Conservation (phyloP, 129 eudicot genomes). For the Lonicera japonica region DNA sequence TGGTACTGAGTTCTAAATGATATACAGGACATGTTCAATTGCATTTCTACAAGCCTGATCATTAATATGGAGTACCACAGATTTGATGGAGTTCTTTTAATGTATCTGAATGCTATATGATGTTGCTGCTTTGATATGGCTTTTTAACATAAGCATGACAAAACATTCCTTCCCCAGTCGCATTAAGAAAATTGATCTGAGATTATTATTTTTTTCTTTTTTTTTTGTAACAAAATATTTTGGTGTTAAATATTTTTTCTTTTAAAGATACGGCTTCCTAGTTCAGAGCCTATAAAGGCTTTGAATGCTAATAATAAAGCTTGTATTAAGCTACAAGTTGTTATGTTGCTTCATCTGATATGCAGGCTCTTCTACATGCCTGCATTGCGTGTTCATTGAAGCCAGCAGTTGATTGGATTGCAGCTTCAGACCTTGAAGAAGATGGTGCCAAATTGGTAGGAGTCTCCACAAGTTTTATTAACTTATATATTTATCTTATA, state of each 20-base stretch:
- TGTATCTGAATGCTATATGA: too few species aligned
- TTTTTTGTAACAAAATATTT: neutral
- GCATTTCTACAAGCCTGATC: too few species aligned
- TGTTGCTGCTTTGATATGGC: too few species aligned
- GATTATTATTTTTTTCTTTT: too few species aligned
- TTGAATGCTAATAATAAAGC: neutral
- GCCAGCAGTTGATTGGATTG: slow-evolving; percentile 93
- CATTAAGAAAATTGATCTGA: too few species aligned
- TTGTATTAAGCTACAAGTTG: slow-evolving; percentile 7
- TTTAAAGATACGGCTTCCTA: neutral
- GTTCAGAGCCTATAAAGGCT: neutral
- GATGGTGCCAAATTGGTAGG: slow-evolving; percentile 77
- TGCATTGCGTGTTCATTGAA: slow-evolving; percentile 79
- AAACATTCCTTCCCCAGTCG: too few species aligned
- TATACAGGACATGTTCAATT: too few species aligned
- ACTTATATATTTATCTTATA: slow-evolving; percentile 1
- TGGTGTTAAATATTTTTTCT: neutral
- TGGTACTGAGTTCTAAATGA: too few species aligned
- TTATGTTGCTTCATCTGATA: slow-evolving; percentile 8
- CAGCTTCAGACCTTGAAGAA: slow-evolving; percentile 98
- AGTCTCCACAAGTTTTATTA: neutral
- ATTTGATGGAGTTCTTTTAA: too few species aligned
- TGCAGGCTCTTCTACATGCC: slow-evolving; percentile 94
- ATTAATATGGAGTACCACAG: too few species aligned
- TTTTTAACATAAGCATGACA: too few species aligned